Evolutionary conservation across 2,329 filamentous ascomycete genomes (phyloP), one percentile per base, ranked within the genome.

Genomic region (Aspergillus pseudotamarii): DNA sequence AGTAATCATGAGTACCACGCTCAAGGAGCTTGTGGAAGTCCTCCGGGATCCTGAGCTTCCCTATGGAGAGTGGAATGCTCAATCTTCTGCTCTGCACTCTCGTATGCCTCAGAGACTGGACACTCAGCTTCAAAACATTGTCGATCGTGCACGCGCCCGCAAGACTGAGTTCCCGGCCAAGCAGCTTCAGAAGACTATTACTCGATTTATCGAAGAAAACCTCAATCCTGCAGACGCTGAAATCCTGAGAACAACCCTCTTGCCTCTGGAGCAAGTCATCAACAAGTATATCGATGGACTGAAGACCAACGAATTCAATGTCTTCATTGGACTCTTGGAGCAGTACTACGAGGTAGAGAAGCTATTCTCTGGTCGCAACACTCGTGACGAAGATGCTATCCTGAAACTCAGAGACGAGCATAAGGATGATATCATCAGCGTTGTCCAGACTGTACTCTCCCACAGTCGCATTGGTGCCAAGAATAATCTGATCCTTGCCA

Each of bases 21-120:
- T 99, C 26, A 93, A 92, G 80, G 92, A 95, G 75, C 84, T 98
- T 43, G 89, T 97, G n/a, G 88, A 93, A 64, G 94, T 99, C 12
- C 87, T 99, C 26, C 90, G 94, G 48, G 88, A 97, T 73, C 89
- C 91, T 1, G 94, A 97, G 73, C 86, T 99, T 66, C 95, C 95
- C 1, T 99, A 95, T 76, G 93, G 94, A 78, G 93, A 99, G 79
- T 99, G 94, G 92, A 93, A 91, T 67, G 91, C 94, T 6, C 93
- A 98, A 75, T 95, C 96, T 70, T 96, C 95, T 56, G 95, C 95
- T 26, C 87, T 99, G n/a, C 94, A 98, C 79, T 92, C 94, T 8
- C 91, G 95, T 72, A 99, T 98, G 91, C 95, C 95, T 0, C 90
- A 94, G 76, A 97, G 94, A 82, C 88, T 99, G 34, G 94, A 97